A percentile compares a stretch with the other conserved stretches of the same genome.
Evolutionary conservation across 192 early-diverging fungal genomes (phyloP).

Genomic region (Coemansia sp.): DNA sequence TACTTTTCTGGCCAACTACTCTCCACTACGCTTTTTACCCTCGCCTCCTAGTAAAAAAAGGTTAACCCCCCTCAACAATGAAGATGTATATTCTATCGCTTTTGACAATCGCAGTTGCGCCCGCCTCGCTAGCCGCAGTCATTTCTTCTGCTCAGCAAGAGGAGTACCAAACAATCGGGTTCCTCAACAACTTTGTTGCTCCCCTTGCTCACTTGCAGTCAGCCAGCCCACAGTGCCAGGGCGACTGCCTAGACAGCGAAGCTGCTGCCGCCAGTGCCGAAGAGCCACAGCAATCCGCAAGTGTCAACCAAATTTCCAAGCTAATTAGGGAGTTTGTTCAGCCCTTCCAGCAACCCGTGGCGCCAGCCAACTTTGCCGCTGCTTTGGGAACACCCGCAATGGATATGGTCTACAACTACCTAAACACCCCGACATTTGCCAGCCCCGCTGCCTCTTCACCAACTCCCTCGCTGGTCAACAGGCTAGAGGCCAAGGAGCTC

Average conservation of each 20-base stretch:
- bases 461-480: constrained; percentile 10
- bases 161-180: neutral
- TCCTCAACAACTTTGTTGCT: constrained; percentile 10
- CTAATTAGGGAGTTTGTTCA: constrained; percentile 11
- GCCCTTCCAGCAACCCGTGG: neutral
- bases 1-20: neutral
- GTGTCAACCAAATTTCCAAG: neutral
- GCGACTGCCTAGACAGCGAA: constrained; percentile 26
- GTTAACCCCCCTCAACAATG: constrained; percentile 14
- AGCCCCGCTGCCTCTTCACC: neutral
- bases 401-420: constrained; percentile 46
- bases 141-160: neutral
- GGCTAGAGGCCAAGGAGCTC: neutral
- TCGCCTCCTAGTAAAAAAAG: neutral
- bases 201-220: neutral
- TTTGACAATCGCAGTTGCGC: constrained; percentile 7
- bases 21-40: neutral
- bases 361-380: neutral
- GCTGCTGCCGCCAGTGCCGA: neutral
- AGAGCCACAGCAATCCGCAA: neutral
- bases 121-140: neutral
- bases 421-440: constrained; percentile 6
- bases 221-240: constrained; percentile 23
- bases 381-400: constrained; percentile 24
- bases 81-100: constrained; percentile 19